phyloP scores from a whole-genome alignment of 495 filamentous ascomycete genomes.

The Neurospora tetrasperma region DNA sequence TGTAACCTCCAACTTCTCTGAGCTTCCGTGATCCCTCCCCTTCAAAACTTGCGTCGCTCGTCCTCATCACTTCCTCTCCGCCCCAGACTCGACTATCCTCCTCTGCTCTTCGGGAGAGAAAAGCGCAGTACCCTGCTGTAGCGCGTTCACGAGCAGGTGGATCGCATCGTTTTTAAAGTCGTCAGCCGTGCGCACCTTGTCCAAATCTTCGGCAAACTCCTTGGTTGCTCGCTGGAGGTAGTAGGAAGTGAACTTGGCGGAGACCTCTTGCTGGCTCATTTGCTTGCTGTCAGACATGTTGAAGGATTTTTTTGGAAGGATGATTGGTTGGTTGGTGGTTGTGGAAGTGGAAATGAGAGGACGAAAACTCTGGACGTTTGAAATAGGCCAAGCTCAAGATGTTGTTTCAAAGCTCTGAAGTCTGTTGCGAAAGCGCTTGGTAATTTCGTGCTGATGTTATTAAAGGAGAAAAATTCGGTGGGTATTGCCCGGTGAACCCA shows the following conservation, averaged over 20 bases:
- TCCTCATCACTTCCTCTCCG: not conserved
- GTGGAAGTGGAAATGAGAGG: not conserved
- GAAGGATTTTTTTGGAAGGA: not conserved
- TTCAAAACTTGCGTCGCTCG: not conserved
- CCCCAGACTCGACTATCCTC: slow-evolving; percentile 21
- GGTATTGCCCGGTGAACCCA: not conserved
- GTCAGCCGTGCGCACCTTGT: slow-evolving; percentile 51
- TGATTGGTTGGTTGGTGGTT: slow-evolving; percentile 1
- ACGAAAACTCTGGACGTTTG: not conserved
- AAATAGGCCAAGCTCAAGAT: not conserved
- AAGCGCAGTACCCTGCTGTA: slow-evolving; percentile 50
- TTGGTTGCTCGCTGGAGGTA: slow-evolving; percentile 55
- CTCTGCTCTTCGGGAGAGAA: slow-evolving; percentile 37
- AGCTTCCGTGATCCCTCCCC: not conserved
- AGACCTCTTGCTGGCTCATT: slow-evolving; percentile 27
- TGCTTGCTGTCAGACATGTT: slow-evolving; percentile 13
- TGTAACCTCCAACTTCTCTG: not conserved
- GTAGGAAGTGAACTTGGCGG: slow-evolving; percentile 45
- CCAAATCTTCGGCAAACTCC: slow-evolving; percentile 63
- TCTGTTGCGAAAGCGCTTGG: not conserved
- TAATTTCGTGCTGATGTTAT: not conserved
- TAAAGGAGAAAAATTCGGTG: not conserved
- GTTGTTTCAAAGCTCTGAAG: not conserved
- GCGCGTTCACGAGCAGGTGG: slow-evolving; percentile 49
- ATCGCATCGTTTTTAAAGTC: slow-evolving; percentile 57